These are phyloP conservation scores for Fusarium sp. DNA, from an alignment of 2,329 filamentous ascomycete genomes.

Conservation along the genomic window DNA sequence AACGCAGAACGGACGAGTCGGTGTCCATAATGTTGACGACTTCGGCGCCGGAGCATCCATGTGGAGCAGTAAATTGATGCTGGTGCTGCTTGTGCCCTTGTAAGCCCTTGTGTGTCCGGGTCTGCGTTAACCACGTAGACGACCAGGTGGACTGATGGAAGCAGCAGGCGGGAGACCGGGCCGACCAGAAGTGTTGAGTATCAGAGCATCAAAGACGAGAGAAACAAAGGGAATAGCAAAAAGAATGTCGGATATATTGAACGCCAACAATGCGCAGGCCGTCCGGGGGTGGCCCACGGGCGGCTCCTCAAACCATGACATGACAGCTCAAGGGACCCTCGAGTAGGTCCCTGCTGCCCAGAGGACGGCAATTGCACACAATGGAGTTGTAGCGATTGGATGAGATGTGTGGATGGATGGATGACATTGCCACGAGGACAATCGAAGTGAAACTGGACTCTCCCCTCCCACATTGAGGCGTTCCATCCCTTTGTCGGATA, in stretches of 20 bases:
- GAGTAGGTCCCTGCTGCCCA: slow-evolving; percentile 6
- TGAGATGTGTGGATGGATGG: not conserved
- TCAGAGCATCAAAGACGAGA: not conserved
- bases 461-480: not conserved
- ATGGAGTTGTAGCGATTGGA: slow-evolving; percentile 14
- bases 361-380: slow-evolving; percentile 3
- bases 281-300: not conserved
- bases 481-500: slow-evolving; percentile 15
- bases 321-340: slow-evolving; percentile 20
- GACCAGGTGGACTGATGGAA: slow-evolving; percentile 29
- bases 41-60: slow-evolving; percentile 28
- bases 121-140: slow-evolving; percentile 30
- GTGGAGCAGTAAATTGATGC: slow-evolving; percentile 30
- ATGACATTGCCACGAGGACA: not conserved
- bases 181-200: slow-evolving; percentile 8
- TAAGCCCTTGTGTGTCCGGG: slow-evolving; percentile 8
- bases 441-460: not conserved
- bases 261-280: not conserved
- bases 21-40: slow-evolving; percentile 13
- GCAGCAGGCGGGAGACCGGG: slow-evolving; percentile 13
- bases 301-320: slow-evolving; percentile 8
- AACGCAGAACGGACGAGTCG: slow-evolving; percentile 26
- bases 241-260: not conserved
- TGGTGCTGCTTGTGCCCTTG: slow-evolving; percentile 11
- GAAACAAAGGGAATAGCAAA: slow-evolving; percentile 4